Base-by-base conservation (phyloP, 495 filamentous ascomycete species). In the Hypoxylon cercidicola region DNA sequence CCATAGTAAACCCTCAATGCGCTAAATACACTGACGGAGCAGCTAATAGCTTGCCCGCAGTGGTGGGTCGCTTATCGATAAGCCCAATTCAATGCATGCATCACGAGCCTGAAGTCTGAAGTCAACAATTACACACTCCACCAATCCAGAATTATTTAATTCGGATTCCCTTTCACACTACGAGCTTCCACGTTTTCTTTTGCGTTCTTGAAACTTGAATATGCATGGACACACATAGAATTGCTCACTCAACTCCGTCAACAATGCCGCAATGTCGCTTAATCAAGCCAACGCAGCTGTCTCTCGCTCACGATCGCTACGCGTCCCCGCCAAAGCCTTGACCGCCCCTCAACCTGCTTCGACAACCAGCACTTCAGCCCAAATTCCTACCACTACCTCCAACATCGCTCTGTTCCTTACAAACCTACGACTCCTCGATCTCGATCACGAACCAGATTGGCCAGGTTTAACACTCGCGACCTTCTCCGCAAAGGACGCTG, bases 371-470 rank as follows among this genome's bases (percentile, higher is more conserved):
- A 52, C 60, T 12, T 40, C 64, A 8, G 20, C 59, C 34, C 68
- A 71, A 11, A 64, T 73, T 39, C 71, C 71, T 15, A 51, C 48
- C 25, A 56, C 68, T 52, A 80, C 85, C 37, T 83, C 86, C 7
- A 79, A 86, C 70, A 67, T 87, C 32, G 77, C 85, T n/a, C 81
- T 93, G 9, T 92, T 96, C 72, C 77, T 93, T 13, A 90, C 89
- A 51, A 95, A 93, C 72, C 79, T 96, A 52, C 89, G 88, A 19
- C 82, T 96, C 6, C 82, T 97, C 12, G 85, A 93, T 55, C 84
- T 96, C 25, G 90, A 96, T 70, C 81, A 82, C 25, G 84, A 79
- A 28, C 79, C 86, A 10, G 90, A 93, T 73, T 96, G 92, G 92
- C 92, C 93, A 0, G 79, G 76, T 44, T 87, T 96, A 58, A 87